Evolutionary conservation across 192 early-diverging fungal genomes (phyloP).

Genomic region (Coemansia sp.): DNA sequence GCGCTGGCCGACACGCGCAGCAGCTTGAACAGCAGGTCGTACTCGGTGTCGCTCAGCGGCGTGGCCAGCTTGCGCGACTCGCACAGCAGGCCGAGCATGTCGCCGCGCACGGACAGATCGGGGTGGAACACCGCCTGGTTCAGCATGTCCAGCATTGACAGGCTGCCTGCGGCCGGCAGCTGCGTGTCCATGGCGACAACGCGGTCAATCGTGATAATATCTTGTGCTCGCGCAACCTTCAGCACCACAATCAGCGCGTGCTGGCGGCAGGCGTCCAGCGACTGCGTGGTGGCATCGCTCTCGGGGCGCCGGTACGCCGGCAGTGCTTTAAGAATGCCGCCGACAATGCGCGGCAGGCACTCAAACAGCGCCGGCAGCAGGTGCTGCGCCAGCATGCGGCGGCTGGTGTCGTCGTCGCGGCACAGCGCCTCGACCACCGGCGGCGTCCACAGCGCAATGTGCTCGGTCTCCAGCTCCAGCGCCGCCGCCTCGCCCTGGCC

Average conservation of each 20-base stretch:
- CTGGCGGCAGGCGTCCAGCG: slow-evolving; percentile 27
- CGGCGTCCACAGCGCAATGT: slow-evolving; percentile 21
- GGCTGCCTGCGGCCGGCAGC: not conserved
- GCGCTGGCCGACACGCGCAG: slow-evolving; percentile 66
- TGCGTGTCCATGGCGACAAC: slow-evolving; percentile 13
- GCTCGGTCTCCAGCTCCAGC: slow-evolving; percentile 11
- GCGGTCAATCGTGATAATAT: slow-evolving; percentile 30
- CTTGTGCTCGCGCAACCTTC: slow-evolving; percentile 32
- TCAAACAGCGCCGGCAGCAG: slow-evolving; percentile 25
- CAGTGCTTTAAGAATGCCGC: slow-evolving; percentile 17
- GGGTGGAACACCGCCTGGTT: slow-evolving; percentile 65
- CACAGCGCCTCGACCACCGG: slow-evolving; percentile 34
- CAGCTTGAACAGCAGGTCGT: slow-evolving; percentile 62
- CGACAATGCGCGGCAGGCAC: slow-evolving; percentile 19
- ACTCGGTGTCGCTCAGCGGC: slow-evolving; percentile 59
- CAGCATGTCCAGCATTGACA: slow-evolving; percentile 41
- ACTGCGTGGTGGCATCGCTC: not conserved
- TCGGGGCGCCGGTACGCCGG: not conserved
- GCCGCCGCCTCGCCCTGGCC: not conserved
- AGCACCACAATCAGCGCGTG: slow-evolving; percentile 51
- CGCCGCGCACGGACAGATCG: slow-evolving; percentile 68
- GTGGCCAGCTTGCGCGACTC: slow-evolving; percentile 68
- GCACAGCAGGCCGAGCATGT: slow-evolving; percentile 76
- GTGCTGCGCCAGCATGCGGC: slow-evolving; percentile 41
- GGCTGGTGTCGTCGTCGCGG: slow-evolving; percentile 40